Evolutionary conservation across 306 rosid species (phyloP).

Genomic region (Rosa multiflora): DNA sequence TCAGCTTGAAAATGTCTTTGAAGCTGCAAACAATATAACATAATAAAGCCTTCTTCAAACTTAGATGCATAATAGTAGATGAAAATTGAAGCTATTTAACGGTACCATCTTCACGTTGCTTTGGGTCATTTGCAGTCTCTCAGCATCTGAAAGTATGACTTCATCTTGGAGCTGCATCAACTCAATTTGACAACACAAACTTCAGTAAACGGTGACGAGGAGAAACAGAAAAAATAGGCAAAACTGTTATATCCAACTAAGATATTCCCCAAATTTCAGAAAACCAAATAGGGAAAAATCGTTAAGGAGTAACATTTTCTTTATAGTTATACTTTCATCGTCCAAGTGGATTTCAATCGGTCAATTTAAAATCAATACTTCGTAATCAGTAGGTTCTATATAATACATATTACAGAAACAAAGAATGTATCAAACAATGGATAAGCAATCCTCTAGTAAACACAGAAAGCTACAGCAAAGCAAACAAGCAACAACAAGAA

Average conservation of each 20-base stretch:
- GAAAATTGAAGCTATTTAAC: not conserved
- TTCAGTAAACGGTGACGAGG: not conserved
- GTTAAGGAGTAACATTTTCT: not conserved
- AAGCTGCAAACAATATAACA: constrained; percentile 53
- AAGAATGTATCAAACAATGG: not conserved
- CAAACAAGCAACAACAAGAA: not conserved
- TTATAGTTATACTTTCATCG: not conserved
- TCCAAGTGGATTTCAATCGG: not conserved
- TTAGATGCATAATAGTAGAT: not conserved
- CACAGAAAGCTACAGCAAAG: not conserved
- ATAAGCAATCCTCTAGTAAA: not conserved
- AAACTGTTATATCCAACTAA: not conserved
- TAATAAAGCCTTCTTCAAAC: constrained; percentile 3
- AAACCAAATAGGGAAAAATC: not conserved
- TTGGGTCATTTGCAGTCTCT: constrained; percentile 84
- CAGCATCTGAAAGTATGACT: constrained; percentile 90
- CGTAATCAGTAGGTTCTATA: not conserved
- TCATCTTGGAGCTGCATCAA: constrained; percentile 90
- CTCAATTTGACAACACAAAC: constrained; percentile 12
- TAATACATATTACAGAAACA: not conserved
- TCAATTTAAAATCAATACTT: not conserved
- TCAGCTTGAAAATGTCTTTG: constrained; percentile 96
- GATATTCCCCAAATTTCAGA: not conserved
- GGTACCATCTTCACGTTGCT: constrained; percentile 94
- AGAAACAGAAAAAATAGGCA: not conserved